phyloP scores from a whole-genome alignment of 139 green algal genomes.

The Deuterostichococcus epilithicus region DNA sequence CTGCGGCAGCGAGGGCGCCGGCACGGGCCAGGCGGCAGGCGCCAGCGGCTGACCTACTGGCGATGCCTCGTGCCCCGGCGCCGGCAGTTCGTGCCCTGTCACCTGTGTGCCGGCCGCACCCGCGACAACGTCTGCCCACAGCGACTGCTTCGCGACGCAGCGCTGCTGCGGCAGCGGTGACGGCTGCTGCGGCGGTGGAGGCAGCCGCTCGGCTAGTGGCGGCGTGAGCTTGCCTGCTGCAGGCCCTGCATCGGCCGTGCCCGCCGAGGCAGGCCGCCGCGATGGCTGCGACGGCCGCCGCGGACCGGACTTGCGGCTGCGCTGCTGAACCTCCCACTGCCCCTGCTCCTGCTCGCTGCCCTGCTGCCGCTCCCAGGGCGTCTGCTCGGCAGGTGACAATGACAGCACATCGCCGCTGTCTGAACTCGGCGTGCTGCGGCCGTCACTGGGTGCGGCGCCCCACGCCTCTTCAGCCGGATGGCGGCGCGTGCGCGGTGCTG shows the following conservation, averaged over 20 bases:
- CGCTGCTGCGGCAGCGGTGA: neutral
- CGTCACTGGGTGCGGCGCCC: neutral
- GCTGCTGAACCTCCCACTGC: slow-evolving; percentile 5
- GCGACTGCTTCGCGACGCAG: neutral
- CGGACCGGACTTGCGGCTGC: neutral
- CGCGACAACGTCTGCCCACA: neutral
- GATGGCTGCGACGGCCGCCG: neutral
- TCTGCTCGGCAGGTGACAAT: neutral
- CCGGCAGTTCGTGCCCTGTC: neutral
- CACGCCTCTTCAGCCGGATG: neutral
- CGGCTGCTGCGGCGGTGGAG: no score
- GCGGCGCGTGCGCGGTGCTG: neutral
- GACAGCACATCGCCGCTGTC: neutral
- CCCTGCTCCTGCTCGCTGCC: neutral
- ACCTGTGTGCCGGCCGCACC: no score
- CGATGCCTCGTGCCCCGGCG: no score
- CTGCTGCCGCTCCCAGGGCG: neutral
- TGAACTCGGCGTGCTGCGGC: neutral
- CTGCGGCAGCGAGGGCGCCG: neutral
- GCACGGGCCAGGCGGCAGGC: neutral
- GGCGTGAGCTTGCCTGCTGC: no score
- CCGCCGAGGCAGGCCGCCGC: no score
- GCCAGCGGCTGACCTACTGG: neutral
- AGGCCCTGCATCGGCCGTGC: no score
- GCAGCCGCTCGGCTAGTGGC: no score